Percentiles rank a stretch among this genome's conserved stretches.
These are phyloP conservation scores for Vigna mungo DNA, from an alignment of 306 rosid species.

Conservation along the genomic window DNA sequence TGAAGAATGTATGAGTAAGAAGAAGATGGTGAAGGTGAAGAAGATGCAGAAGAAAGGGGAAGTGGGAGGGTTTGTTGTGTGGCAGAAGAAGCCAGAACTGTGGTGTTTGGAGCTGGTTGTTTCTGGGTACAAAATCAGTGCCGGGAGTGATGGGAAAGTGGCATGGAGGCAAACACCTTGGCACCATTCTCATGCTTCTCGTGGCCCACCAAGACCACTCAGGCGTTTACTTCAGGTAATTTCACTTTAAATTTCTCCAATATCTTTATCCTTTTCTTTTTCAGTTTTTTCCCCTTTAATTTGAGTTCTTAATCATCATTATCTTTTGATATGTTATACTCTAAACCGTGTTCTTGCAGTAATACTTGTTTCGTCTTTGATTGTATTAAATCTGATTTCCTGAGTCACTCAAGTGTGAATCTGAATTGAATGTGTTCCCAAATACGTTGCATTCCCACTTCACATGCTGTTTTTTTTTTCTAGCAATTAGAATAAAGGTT, in stretches of 20 bases:
- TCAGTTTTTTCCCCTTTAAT: not conserved
- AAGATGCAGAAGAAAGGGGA: constrained; percentile 58
- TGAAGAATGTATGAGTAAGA: constrained; percentile 49
- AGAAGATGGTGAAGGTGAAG: constrained; percentile 51
- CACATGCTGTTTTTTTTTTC: too few species aligned
- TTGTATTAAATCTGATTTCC: not conserved
- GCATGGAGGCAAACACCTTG: constrained; percentile 99
- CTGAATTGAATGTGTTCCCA: too few species aligned
- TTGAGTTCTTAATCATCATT: not conserved
- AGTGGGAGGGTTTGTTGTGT: constrained; percentile 93
- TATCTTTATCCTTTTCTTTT: not conserved
- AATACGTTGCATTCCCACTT: too few species aligned
- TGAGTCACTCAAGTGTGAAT: constrained; percentile 22
- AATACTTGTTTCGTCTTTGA: not conserved
- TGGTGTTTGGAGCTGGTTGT: constrained; percentile 95
- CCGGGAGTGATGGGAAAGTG: constrained; percentile 90
- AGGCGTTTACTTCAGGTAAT: constrained; percentile 86
- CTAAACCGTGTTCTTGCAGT: not conserved
- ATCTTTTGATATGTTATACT: not conserved
- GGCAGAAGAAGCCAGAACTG: constrained; percentile 88
- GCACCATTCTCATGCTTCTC: constrained; percentile 98
- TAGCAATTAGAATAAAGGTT: too few species aligned
- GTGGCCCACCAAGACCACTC: constrained; percentile 95
- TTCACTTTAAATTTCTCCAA: not conserved
- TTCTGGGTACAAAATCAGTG: constrained; percentile 85